Evolutionary conservation across 2,329 filamentous ascomycete genomes (phyloP), one percentile per base, ranked within the genome.

Genomic region (Neofusicoccum kwambonambiense): DNA sequence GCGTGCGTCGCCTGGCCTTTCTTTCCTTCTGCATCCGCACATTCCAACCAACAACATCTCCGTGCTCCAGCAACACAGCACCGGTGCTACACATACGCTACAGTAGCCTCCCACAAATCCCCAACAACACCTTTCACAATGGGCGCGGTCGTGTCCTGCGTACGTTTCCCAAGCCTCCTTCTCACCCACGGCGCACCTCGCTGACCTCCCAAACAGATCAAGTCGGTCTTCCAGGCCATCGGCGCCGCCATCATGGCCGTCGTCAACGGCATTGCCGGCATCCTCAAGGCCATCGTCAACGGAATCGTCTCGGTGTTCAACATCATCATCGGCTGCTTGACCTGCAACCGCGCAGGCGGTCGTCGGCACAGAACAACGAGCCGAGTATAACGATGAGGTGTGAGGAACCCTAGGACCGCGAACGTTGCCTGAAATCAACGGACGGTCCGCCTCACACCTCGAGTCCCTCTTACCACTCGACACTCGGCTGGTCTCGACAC

Each of bases 101-200:
- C 31, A 39, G 35, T 47, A 47, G 31, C 37, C 13, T 9, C 7
- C 60, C 45, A 9, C 19, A 34, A 58, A 44, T n/a, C 44, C 34
- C 39, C 44, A 17, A 34, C n/a, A 68, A 64, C 70, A 68, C 66
- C 73, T 66, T 68, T 69, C 69, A 88, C 78, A 70, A 94, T 95
- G 91, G 91, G 91, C 81, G 90, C 89, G 78, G 88, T 95, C 74
- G 83, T 92, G 70, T 93, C 90, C 76, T 93, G 91, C 76, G 91
- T 94, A 91, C 74, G 90, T 85, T 60, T 22, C 41, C 27, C 47
- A 50, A n/a, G n/a, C 44, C 47, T 22, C 19, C 35, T 3, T 17
- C 27, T 22, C 34, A 56, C 31, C 12, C 27, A 11, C 17, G 8
- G 22, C 15, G 15, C n/a, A 35, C 56, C 37, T 52, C 34, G 42